Conservation (phyloP, 1,139 yeast species). For the Kodamaea anthophila region DNA sequence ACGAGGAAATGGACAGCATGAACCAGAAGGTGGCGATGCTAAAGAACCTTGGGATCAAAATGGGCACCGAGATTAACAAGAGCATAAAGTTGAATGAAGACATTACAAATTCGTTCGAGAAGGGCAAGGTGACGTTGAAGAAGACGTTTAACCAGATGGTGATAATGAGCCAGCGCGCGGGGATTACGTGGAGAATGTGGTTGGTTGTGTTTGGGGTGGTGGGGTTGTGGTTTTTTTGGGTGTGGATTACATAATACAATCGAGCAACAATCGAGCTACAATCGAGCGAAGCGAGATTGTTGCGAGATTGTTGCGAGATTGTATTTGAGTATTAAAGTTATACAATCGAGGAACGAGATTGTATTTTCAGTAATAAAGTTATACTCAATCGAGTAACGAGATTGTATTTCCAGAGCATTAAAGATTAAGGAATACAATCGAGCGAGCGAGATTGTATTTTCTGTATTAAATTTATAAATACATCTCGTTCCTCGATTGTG, state of each 20-base stretch:
- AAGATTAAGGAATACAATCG: no score
- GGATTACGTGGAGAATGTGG: conserved; percentile 80
- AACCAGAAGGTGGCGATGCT: conserved; percentile 63
- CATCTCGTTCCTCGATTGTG: no score
- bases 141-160: conserved; percentile 71
- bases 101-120: conserved; percentile 42
- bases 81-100: conserved; percentile 58
- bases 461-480: no score
- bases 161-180: conserved; percentile 76
- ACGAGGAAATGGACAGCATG: conserved; percentile 68
- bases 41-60: conserved; percentile 63
- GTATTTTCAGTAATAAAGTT: no score
- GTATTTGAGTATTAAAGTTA: no score
- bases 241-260: conserved; percentile 47
- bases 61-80: conserved; percentile 82
- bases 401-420: no score
- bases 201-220: conserved; percentile 57
- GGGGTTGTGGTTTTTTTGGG: conserved; percentile 66
- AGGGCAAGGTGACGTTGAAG: conserved; percentile 45
- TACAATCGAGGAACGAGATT: no score
- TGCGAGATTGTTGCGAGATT: not conserved
- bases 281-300: conserved; percentile 1
- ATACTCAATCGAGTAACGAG: no score
- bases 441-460: no score
- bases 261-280: not conserved